Percentiles rank a stretch among this genome's conserved stretches.
phyloP scores from a whole-genome alignment of 2,329 filamentous ascomycete genomes.

The Neofusicoccum kwambonambiense region DNA sequence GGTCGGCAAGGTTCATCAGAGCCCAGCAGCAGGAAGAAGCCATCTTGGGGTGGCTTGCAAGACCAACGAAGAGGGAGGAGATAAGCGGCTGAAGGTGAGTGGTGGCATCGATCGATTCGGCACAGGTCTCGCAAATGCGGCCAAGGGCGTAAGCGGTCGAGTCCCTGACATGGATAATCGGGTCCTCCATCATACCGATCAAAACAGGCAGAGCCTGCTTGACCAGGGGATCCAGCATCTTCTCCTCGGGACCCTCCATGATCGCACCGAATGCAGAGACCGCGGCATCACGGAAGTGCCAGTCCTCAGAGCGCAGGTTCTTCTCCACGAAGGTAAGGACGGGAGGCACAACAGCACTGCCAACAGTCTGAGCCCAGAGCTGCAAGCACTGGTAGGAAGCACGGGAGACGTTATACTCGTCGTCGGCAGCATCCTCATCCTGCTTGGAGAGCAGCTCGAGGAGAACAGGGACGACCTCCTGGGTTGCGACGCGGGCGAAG shows the following conservation, averaged over 20 bases:
- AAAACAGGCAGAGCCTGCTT: constrained; percentile 92
- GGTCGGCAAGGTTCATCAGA: constrained; percentile 95
- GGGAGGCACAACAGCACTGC: constrained; percentile 76
- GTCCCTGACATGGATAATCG: constrained; percentile 85
- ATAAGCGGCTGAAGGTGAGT: constrained; percentile 83
- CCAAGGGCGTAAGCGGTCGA: constrained; percentile 95
- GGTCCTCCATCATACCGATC: constrained; percentile 89
- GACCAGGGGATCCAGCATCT: constrained; percentile 86
- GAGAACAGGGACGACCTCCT: constrained; percentile 91
- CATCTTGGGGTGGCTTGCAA: constrained; percentile 93
- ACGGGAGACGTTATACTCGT: constrained; percentile 95
- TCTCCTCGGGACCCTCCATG: constrained; percentile 96
- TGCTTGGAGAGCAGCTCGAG: constrained; percentile 89
- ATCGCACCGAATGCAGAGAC: constrained; percentile 97
- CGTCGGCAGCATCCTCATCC: constrained; percentile 93
- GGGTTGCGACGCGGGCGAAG: constrained; percentile 88
- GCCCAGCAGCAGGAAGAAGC: constrained; percentile 98
- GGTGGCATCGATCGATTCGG: constrained; percentile 83
- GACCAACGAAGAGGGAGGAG: constrained; percentile 81
- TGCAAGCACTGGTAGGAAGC: constrained; percentile 96
- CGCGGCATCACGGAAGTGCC: constrained; percentile 91
- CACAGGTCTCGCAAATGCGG: constrained; percentile 91
- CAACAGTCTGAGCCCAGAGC: constrained; percentile 90
- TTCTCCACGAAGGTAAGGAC: constrained; percentile 90
- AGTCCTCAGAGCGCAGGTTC: constrained; percentile 86